Evolutionary conservation across 2,329 filamentous ascomycete species (phyloP), one percentile per base, ranked within the genome.

Genomic region (Saccharata proteae): DNA sequence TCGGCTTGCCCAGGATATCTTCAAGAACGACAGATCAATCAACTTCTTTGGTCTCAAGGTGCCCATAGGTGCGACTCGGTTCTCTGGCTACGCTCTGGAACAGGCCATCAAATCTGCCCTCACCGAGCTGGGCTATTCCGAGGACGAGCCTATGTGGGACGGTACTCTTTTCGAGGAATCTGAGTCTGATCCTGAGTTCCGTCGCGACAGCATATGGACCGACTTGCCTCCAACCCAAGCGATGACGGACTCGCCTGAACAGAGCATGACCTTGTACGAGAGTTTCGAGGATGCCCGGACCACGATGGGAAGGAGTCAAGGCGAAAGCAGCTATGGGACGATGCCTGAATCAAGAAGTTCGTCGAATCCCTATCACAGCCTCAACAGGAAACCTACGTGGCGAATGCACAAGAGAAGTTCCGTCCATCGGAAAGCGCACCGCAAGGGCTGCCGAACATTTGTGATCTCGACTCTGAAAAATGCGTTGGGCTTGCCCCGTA

Each of bases 71-170:
- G 38, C 48, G 4, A 55, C 44, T 9, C 44, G 54, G 3, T 58
- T 57, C 26, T 57, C 54, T 4, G 54, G 54, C 2, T 35, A 34
- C 4, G 51, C 56, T 6, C 43, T 58, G 0, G 54, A 55, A 27
- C 43, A 46, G 15, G 51, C 52, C 2, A 55, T 58, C 40, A 58
- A 54, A 33, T 33, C 41, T 2, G 45, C 52, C 1, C 40, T 57
- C 14, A 43, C 43, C 11, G 46, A 49, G 5, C 38, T 56, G 1
- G 47, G 44, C 7, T 57, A 52, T 24, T 36, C 44, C 16, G 46
- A 54, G 30, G 36, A 57, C 32, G 53, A 56, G 27, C 32, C 44
- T n/a, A 55, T 58, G 53, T 58, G 54, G 54, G 54, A 58, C 17
- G 53, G 55, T 26, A 48, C 47, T 2, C 38, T 57, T 2, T 57